These are phyloP conservation scores for Tilletia indica DNA, from an alignment of 1,284 basidiomycete genomes.

Conservation along the genomic window DNA sequence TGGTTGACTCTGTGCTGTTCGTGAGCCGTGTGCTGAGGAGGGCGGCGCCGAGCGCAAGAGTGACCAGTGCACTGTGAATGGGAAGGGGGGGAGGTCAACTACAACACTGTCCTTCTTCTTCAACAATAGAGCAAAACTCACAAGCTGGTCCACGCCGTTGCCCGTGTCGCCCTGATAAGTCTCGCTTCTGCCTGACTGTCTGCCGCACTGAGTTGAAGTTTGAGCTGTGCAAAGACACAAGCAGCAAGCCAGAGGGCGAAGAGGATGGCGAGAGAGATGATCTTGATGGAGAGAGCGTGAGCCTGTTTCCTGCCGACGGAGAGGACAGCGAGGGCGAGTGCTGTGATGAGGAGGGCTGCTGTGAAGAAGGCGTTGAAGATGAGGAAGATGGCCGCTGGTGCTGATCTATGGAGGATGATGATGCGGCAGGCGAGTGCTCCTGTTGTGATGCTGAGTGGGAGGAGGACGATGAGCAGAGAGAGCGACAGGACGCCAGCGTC, in stretches of 20 bases:
- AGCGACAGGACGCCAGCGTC: no score
- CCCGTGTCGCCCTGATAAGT: not conserved
- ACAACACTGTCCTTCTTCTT: no score
- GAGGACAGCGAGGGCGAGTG: not conserved
- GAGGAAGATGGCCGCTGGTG: not conserved
- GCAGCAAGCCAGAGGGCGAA: not conserved
- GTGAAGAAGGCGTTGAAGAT: slow-evolving; percentile 1
- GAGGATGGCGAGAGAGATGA: not conserved
- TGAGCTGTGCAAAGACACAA: not conserved
- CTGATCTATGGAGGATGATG: not conserved
- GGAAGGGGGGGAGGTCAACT: no score
- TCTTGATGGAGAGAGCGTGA: not conserved
- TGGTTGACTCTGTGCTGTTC: no score
- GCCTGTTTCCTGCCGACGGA: no score
- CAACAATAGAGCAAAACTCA: not conserved
- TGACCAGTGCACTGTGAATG: no score
- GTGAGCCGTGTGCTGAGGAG: no score
- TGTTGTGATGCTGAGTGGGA: not conserved
- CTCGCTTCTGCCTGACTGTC: not conserved
- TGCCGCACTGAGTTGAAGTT: not conserved
- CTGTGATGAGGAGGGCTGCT: not conserved
- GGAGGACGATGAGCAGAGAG: not conserved
- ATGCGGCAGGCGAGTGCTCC: not conserved
- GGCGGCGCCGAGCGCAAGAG: no score
- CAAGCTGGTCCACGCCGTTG: not conserved